phyloP scores from a whole-genome alignment of 202 grass and related monocot genomes.

The Hordeum pubiflorum region DNA sequence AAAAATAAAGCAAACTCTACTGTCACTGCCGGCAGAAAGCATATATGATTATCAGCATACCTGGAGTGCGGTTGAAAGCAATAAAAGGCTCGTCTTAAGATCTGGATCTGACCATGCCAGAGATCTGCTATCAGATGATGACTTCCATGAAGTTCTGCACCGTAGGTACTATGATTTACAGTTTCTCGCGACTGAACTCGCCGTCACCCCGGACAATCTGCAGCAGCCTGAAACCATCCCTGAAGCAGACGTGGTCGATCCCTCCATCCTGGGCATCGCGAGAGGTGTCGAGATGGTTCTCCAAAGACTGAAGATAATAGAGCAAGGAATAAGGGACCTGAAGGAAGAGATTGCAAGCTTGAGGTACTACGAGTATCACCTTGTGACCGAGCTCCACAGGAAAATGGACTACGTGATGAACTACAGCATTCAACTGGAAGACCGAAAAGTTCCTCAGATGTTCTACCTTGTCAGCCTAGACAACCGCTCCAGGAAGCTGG shows the following conservation, averaged over 20 bases:
- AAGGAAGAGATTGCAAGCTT: constrained; percentile 86
- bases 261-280: constrained; percentile 78
- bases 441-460: constrained; percentile 74
- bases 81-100: constrained; percentile 46
- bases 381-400: constrained; percentile 65
- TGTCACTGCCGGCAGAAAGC: constrained; percentile 71
- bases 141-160: constrained; percentile 80
- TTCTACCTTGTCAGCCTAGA: constrained; percentile 80
- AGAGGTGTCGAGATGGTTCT: constrained; percentile 88
- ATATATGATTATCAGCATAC: constrained; percentile 78
- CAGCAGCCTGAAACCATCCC: constrained; percentile 34
- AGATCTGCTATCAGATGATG: constrained; percentile 74
- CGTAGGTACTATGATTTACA: constrained; percentile 85
- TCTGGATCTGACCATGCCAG: constrained; percentile 57
- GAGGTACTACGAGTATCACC: constrained; percentile 75
- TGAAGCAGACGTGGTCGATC: constrained; percentile 42
- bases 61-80: constrained; percentile 56
- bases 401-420: constrained; percentile 81
- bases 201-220: constrained; percentile 29
- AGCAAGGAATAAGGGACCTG: constrained; percentile 82
- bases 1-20: constrained; percentile 65
- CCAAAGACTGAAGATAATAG: constrained; percentile 72
- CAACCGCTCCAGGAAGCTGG: constrained; percentile 46
- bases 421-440: constrained; percentile 73
- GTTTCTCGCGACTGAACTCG: constrained; percentile 71